Conservation (phyloP, 75 land plant genomes). For the Ceratopteris richardii region DNA sequence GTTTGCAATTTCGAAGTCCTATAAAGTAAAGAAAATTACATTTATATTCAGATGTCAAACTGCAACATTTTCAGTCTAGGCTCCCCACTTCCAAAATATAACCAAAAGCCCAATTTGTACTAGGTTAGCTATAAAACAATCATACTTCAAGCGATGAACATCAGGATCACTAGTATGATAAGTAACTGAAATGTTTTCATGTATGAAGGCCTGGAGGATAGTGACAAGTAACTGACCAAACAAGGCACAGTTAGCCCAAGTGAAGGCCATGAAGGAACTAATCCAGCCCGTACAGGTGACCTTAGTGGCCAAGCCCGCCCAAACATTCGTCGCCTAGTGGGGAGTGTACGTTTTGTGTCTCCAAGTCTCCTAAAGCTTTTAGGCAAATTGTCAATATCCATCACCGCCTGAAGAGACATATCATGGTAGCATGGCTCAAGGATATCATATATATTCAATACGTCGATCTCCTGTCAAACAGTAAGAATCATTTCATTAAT, state of each 20-base stretch:
- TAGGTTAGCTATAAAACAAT: no score
- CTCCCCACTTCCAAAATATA: no score
- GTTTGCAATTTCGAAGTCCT: constrained; percentile 70
- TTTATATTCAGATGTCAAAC: no score
- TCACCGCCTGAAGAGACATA: constrained; percentile 3
- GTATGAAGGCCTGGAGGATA: no score
- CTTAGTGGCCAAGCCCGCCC: constrained; percentile 82
- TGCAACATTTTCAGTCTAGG: no score
- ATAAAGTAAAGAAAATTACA: constrained; percentile 3
- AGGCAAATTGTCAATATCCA: constrained; percentile 36
- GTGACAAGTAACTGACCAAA: constrained; percentile 66
- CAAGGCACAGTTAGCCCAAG: constrained; percentile 64
- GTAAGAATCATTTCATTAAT: background rate
- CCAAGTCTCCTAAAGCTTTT: constrained; percentile 59
- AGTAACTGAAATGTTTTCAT: no score
- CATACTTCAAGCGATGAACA: no score
- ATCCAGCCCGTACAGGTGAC: constrained; percentile 50
- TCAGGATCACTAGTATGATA: no score
- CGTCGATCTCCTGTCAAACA: constrained; percentile 38
- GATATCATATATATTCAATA: constrained; percentile 64
- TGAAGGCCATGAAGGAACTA: constrained; percentile 65
- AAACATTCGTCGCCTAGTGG: constrained; percentile 75
- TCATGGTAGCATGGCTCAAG: constrained; percentile 83
- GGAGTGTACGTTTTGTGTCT: constrained; percentile 46
- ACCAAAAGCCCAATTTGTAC: no score